A percentile compares a stretch with the other conserved stretches of the same genome.
Conservation (phyloP, 2,329 filamentous ascomycete genomes). For the Aspergillus fructus region DNA sequence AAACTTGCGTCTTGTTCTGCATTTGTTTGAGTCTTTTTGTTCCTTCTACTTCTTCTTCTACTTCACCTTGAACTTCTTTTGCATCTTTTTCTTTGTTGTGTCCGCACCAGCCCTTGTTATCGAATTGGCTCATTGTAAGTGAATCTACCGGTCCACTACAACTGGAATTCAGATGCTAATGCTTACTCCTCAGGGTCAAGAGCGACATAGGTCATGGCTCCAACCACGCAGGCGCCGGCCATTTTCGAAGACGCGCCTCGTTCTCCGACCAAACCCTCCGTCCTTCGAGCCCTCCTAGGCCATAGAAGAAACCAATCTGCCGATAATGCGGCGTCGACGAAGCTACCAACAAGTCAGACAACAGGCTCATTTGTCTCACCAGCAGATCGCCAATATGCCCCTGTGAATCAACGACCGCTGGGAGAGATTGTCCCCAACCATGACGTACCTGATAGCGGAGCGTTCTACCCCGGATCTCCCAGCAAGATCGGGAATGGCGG, state of each 20-base stretch:
- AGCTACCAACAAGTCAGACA: slow-evolving; percentile 43
- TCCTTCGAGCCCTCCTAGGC: slow-evolving; percentile 54
- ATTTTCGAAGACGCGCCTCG: slow-evolving; percentile 41
- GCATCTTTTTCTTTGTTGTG: slow-evolving; percentile 1
- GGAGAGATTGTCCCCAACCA: slow-evolving; percentile 41
- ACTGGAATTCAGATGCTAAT: slow-evolving; percentile 6
- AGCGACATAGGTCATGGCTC: slow-evolving; percentile 33
- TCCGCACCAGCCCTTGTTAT: slow-evolving; percentile 10
- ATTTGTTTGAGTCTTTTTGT: slow-evolving; percentile 2
- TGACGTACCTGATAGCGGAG: slow-evolving; percentile 27
- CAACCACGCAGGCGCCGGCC: slow-evolving; percentile 28
- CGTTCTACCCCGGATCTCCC: slow-evolving; percentile 31
- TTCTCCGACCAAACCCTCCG: slow-evolving; percentile 41
- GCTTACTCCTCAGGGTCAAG: not conserved
- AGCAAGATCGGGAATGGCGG: slow-evolving; percentile 35
- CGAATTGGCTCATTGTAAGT: slow-evolving; percentile 14
- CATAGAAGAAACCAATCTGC: slow-evolving; percentile 49
- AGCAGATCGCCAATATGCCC: slow-evolving; percentile 50
- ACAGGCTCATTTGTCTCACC: slow-evolving; percentile 43
- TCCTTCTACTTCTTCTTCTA: not conserved
- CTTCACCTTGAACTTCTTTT: not conserved
- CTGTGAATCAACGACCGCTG: slow-evolving; percentile 33
- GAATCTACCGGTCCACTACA: slow-evolving; percentile 9
- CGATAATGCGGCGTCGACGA: slow-evolving; percentile 27
- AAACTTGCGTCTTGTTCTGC: slow-evolving; percentile 8